Evolutionary conservation across 441 rosid genomes (phyloP).

Genomic region (Isatis lusitanica): DNA sequence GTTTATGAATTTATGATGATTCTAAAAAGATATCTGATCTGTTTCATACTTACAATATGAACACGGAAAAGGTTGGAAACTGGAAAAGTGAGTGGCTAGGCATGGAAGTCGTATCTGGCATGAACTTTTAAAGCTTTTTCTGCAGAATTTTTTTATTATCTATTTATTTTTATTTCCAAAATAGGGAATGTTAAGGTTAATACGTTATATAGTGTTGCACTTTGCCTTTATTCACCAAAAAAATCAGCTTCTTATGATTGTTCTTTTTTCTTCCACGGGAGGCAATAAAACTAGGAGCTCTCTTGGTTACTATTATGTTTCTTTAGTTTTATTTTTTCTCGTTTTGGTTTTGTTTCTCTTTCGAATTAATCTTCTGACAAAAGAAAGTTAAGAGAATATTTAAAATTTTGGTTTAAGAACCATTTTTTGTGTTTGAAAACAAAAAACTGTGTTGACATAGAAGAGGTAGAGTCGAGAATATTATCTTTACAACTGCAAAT

Average conservation of each 20-base stretch:
- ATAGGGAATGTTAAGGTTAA: slow-evolving; percentile 35
- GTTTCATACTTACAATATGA: slow-evolving; percentile 16
- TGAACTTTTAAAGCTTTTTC: slow-evolving; percentile 15
- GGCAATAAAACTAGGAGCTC: slow-evolving; percentile 9
- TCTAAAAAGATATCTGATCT: background rate
- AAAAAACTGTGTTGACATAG: background rate
- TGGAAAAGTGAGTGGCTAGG: slow-evolving; percentile 30
- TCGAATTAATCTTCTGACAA: background rate
- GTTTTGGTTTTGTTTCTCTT: background rate
- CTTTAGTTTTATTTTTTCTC: background rate
- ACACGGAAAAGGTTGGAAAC: slow-evolving; percentile 16
- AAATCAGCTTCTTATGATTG: slow-evolving; percentile 24
- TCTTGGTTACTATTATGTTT: background rate
- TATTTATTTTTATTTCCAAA: slow-evolving; percentile 17
- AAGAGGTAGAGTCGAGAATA: background rate
- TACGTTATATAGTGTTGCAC: slow-evolving; percentile 4
- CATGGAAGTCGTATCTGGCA: slow-evolving; percentile 21
- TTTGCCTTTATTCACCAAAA: slow-evolving; percentile 18
- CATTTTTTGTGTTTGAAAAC: background rate
- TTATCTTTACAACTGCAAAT: background rate
- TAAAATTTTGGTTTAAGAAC: background rate
- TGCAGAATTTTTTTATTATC: background rate
- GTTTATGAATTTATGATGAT: background rate
- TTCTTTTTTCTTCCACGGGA: slow-evolving; percentile 14
- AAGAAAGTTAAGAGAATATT: background rate